Conservation (phyloP, 2,329 filamentous ascomycete species). For the Ceratocystis diversiconidia region DNA sequence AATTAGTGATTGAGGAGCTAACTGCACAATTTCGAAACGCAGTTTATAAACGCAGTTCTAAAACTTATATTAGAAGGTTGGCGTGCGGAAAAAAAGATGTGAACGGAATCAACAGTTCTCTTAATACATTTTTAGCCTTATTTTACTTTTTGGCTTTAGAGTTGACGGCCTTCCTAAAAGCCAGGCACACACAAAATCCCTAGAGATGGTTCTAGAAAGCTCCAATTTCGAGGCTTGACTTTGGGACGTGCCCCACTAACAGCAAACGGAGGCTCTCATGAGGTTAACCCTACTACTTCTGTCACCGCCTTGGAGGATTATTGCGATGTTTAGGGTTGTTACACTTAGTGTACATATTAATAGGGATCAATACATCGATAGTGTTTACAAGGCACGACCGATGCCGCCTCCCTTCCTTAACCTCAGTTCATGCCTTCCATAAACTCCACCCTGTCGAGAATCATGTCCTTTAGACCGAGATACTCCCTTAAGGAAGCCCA, state of each 20-base stretch:
- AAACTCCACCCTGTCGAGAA: slow-evolving; percentile 74
- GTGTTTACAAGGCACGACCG: neutral
- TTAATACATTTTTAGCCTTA: neutral
- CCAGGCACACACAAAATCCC: neutral
- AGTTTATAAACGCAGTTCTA: neutral
- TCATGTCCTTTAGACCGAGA: slow-evolving; percentile 70
- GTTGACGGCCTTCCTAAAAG: neutral
- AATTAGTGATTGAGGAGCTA: neutral
- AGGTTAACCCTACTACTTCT: neutral
- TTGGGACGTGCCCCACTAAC: neutral
- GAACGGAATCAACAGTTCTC: neutral
- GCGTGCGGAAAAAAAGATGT: neutral
- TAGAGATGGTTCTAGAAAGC: slow-evolving; percentile 16
- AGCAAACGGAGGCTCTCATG: slow-evolving; percentile 1
- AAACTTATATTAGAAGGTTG: neutral
- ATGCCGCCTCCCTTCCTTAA: neutral
- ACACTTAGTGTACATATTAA: neutral
- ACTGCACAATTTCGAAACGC: neutral
- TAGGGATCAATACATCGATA: neutral
- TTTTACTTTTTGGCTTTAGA: neutral
- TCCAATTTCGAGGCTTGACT: neutral
- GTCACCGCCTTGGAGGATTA: neutral
- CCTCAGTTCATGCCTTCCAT: slow-evolving; percentile 69
- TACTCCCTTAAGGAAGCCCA: slow-evolving; percentile 81
- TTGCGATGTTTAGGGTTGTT: neutral